Percentiles rank a stretch among this genome's conserved stretches.
Conservation (phyloP, 208 protist genomes). For the Trypanosoma avium region DNA sequence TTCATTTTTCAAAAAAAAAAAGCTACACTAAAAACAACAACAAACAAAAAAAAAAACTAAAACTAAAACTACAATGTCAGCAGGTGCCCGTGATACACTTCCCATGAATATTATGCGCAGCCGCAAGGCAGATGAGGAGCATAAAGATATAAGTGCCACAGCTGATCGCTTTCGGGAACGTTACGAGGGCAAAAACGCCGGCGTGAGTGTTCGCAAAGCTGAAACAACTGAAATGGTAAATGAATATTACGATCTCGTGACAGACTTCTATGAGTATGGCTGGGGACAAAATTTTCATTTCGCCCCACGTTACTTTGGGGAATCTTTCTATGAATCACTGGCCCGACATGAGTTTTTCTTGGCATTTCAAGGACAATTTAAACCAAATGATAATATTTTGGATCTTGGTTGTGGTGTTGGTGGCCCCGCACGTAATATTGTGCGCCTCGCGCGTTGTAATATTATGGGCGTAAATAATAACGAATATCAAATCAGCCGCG, state of each 20-base stretch:
- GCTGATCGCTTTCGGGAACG: conserved; percentile 81
- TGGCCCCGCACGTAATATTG: conserved; percentile 94
- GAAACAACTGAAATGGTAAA: conserved; percentile 90
- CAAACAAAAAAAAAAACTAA: conserved; percentile 16
- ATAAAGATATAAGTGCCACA: conserved; percentile 58
- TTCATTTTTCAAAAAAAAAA: too few relatives aligned
- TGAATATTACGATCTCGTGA: conserved; percentile 97
- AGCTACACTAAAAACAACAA: not conserved
- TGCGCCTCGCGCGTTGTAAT: conserved; percentile 92
- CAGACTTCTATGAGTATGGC: conserved; percentile 97
- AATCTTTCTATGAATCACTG: conserved; percentile 93
- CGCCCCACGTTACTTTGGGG: conserved; percentile 72
- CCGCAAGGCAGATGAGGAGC: conserved; percentile 42
- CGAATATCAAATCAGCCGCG: conserved; percentile 94
- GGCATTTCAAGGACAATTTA: conserved; percentile 80
- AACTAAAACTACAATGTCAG: conserved; percentile 44
- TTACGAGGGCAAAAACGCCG: conserved; percentile 64
- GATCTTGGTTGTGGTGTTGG: conserved; percentile 97
- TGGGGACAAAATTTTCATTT: conserved; percentile 98
- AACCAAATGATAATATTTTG: conserved; percentile 75
- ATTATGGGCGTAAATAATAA: conserved; percentile 98
- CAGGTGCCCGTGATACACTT: conserved; percentile 43
- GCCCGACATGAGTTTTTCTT: conserved; percentile 96
- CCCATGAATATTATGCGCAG: conserved; percentile 61
- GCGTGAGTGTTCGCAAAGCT: conserved; percentile 60